Base-by-base conservation (phyloP, 176 grass and related monocot species). In the Zizania latifolia region DNA sequence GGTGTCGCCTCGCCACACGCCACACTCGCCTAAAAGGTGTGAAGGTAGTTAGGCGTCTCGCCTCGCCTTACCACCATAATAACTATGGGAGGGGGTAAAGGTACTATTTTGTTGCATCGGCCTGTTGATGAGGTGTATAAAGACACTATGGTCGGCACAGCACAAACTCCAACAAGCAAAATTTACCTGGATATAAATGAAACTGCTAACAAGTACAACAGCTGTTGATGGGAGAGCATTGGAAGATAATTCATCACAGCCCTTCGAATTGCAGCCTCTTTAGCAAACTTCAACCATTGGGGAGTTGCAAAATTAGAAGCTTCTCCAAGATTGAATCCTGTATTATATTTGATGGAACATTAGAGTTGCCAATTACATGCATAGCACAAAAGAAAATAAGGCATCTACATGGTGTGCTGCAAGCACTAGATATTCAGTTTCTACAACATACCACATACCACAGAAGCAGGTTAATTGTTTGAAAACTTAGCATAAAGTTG, bases 171-270 rank as follows among this genome's bases (percentile, higher is more conserved):
- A 65, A 33, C 8, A 27, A 65, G 46, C 6, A 46, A 48, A 70
- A 43, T 67, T 80, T 77, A 99, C 95, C 95, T 92, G 70, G 87
- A 90, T 78, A 99, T 86, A 72, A 99, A 99, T 60, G 95, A 99
- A 75, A 94, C 88, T 76, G 95, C 84, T 86, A 94, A 77, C 79
- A 99, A 60, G 71, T 99, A 99, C 33, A 99, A 63, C 40, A 99
- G 84, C 82, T 99, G 95, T 79, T 99, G 95, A 86, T 99, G 95
- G 28, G 95, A 99, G 48, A 99, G 91, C 95, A 99, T 99, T 27
- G 95, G 95, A 70, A 99, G 91, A 84, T 92, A 86, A 88, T 92
- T 94, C 95, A 99, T 99, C 35, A 90, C 89, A 68, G 95, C 95
- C 86, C 95, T 94, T 67, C 95, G 78, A 34, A 94, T 82, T 32